Evolutionary conservation across 768 basidiomycete genomes (phyloP).

Genomic region (Mycena rosella): DNA sequence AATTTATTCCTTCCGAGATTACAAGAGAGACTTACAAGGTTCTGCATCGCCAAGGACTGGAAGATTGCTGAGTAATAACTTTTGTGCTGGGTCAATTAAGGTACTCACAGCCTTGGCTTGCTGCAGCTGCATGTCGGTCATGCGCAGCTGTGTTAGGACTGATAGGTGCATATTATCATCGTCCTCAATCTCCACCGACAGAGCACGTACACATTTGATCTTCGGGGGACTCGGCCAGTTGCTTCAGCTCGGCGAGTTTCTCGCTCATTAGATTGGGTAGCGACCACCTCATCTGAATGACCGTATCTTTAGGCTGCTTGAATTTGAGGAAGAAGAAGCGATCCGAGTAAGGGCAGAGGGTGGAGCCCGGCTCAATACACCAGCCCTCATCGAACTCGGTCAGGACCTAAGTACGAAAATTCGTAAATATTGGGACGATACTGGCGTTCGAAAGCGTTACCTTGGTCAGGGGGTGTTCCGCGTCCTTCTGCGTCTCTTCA

Average conservation of each 20-base stretch:
- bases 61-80: not conserved
- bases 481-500: constrained; percentile 10
- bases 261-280: constrained; percentile 1
- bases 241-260: constrained; percentile 5
- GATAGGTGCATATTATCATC: not conserved
- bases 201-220: constrained; percentile 23
- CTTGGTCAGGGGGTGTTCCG: constrained; percentile 17
- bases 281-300: constrained; percentile 13
- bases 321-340: constrained; percentile 22
- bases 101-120: not conserved
- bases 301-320: constrained; percentile 14
- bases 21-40: not conserved
- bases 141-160: constrained; percentile 10
- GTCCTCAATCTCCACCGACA: not conserved
- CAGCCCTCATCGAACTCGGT: constrained; percentile 14
- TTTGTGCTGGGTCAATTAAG: not conserved
- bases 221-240: constrained; percentile 11
- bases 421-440: no score
- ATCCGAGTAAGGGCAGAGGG: constrained; percentile 17
- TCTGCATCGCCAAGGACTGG: constrained; percentile 7
- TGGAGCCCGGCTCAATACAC: constrained; percentile 20
- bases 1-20: no score
- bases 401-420: no score
- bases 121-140: constrained; percentile 5
- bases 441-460: not conserved